These are phyloP conservation scores for Solanum chacoense DNA, from an alignment of 305 asterid species.

Conservation along the genomic window DNA sequence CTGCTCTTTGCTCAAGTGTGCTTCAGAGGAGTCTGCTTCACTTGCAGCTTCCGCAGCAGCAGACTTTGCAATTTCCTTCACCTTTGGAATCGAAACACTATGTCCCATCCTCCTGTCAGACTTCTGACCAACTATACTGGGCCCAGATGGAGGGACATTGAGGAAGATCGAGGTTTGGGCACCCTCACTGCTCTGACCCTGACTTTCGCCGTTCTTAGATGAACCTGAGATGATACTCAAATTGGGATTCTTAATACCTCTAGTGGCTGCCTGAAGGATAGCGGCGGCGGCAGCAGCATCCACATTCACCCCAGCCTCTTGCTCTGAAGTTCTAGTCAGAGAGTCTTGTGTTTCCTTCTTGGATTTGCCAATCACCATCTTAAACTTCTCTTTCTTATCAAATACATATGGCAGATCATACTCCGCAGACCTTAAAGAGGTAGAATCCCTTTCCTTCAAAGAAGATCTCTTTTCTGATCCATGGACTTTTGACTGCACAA, in stretches of 20 bases:
- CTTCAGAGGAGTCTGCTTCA: conserved; percentile 34
- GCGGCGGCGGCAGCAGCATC: conserved; percentile 82
- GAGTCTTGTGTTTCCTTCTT: conserved; percentile 56
- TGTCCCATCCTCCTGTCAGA: conserved; percentile 9
- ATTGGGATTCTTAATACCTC: conserved; percentile 55
- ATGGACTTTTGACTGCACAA: conserved; percentile 46
- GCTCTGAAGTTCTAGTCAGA: conserved; percentile 26
- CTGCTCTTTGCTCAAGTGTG: conserved; percentile 54
- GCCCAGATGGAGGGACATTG: neutral
- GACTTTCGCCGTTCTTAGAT: conserved; percentile 12
- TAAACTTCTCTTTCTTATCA: conserved; percentile 81
- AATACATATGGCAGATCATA: conserved; percentile 45
- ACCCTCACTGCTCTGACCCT: conserved; percentile 18
- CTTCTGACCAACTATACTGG: conserved; percentile 2
- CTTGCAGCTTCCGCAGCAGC: conserved; percentile 20
- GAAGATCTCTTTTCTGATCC: conserved; percentile 26
- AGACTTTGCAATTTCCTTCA: conserved; percentile 5
- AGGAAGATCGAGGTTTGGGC: conserved; percentile 13
- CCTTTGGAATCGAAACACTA: neutral
- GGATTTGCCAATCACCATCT: conserved; percentile 75
- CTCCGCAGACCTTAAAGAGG: conserved; percentile 13
- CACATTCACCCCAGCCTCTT: conserved; percentile 38
- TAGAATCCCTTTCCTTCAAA: conserved; percentile 21
- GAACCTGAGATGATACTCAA: conserved; percentile 21
- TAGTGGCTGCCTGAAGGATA: conserved; percentile 80